Base-by-base conservation (phyloP, 2,329 filamentous ascomycete species). In the Aspergillus bombycis region DNA sequence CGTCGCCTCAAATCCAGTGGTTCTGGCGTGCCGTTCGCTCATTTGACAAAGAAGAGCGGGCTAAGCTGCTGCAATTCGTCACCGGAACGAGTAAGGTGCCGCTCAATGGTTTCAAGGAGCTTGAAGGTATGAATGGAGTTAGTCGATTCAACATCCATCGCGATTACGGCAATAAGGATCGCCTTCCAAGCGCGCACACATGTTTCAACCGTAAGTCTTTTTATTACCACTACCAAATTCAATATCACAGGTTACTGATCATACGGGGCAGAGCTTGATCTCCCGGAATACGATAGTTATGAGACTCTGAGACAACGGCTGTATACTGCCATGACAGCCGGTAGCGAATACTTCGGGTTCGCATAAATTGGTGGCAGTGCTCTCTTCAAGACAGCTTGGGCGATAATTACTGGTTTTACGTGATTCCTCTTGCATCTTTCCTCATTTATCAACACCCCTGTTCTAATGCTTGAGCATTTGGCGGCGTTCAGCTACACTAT, bases 91-190 rank as follows among this genome's bases (percentile, higher is more conserved):
- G 92, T 78, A 99, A 99, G 81, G 96, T 99, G 54, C 95, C 95
- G 45, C 88, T 99, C 57, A 99, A 99, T 72, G 95, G 95, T 14
- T 99, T 99, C 86, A 97, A 97, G 82, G 95, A 99, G 79, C 87
- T 99, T 8, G 96, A 99, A 82, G 96, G 95, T 69, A 99, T 99
- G 95, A 98, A 99, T 75, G 95, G 95, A 45, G 90, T 98, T 78
- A 97, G 91, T 79, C 90, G 93, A 68, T 99, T 99, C 88, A 99
- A 98, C 78, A 98, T 99, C 67, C 95, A 99, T 77, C 93, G 95
- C 68, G 95, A 98, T 79, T 97, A 96, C 80, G 94, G 94, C 72
- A 94, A 91, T 83, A 98, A 97, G 81, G 92, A 97, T 75, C 91
- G 95, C 70, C 85, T 99, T 68, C 95, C 95, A 62, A 96, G 92